Conservation (phyloP, 2,329 filamentous ascomycete genomes). For the Fusarium siculi region DNA sequence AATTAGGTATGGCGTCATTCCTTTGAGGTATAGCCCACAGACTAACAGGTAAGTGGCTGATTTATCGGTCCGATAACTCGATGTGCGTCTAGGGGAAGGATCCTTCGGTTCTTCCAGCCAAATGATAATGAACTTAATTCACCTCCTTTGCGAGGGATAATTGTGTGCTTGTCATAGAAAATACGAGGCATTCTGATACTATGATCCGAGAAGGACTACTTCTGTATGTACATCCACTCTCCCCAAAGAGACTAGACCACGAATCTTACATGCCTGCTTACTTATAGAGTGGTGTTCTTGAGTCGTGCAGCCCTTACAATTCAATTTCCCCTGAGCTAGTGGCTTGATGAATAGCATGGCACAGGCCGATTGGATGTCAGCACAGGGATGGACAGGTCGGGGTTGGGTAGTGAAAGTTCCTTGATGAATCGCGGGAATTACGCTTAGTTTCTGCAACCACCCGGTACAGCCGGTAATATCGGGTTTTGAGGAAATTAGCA, state of each 20-base stretch:
- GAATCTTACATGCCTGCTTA: no score
- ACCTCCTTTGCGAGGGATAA: no score
- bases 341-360: fast-evolving
- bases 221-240: not conserved
- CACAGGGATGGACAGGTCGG: not conserved
- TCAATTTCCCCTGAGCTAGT: not conserved
- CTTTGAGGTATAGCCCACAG: not conserved
- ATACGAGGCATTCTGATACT: fast-evolving
- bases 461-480: fast-evolving
- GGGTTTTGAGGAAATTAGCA: no score
- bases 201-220: fast-evolving
- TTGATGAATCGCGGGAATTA: not conserved
- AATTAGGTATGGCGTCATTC: not conserved
- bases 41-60: not conserved
- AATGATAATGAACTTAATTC: not conserved
- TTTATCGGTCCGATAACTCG: not conserved
- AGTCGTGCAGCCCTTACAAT: fast-evolving
- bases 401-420: not conserved
- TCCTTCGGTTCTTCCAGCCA: not conserved
- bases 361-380: not conserved
- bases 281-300: no score
- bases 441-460: no score
- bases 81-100: not conserved
- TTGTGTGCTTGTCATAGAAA: fast-evolving
- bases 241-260: no score